These are phyloP conservation scores for Coemansia sp. DNA, from an alignment of 192 early-diverging fungal genomes.

Conservation along the genomic window DNA sequence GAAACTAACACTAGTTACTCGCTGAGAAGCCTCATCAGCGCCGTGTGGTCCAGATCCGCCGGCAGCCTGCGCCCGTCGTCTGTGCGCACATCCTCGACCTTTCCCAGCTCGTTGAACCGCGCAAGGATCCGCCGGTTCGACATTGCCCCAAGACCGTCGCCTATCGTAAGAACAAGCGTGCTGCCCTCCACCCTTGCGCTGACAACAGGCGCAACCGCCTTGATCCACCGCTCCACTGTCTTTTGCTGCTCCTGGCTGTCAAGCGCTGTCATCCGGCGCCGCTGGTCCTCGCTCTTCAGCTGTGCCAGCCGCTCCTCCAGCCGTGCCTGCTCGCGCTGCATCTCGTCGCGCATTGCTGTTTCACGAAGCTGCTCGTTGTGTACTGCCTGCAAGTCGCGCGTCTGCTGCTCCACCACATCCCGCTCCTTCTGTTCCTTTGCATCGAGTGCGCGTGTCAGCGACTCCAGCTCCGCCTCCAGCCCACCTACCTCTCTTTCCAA, in stretches of 20 bases:
- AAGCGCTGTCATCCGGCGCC: constrained; percentile 32
- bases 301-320: constrained; percentile 34
- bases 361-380: constrained; percentile 54
- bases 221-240: constrained; percentile 45
- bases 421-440: constrained; percentile 44
- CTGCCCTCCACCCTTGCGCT: constrained; percentile 45
- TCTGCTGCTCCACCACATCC: constrained; percentile 47
- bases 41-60: constrained; percentile 34
- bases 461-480: constrained; percentile 42
- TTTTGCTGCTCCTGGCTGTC: constrained; percentile 55
- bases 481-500: constrained; percentile 21
- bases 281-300: constrained; percentile 50
- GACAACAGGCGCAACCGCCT: constrained; percentile 44
- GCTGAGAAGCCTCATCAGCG: constrained; percentile 44
- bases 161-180: constrained; percentile 46
- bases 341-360: constrained; percentile 41
- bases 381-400: constrained; percentile 45
- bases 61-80: constrained; percentile 50
- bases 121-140: constrained; percentile 46
- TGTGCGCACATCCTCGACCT: constrained; percentile 32
- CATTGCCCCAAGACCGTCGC: constrained; percentile 49
- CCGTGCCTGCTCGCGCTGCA: constrained; percentile 38
- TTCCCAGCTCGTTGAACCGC: constrained; percentile 41
- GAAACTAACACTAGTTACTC: background rate
- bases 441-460: constrained; percentile 22